These are phyloP conservation scores for Trichoderma sp. DNA, from an alignment of 2,329 filamentous ascomycete genomes.

Conservation along the genomic window DNA sequence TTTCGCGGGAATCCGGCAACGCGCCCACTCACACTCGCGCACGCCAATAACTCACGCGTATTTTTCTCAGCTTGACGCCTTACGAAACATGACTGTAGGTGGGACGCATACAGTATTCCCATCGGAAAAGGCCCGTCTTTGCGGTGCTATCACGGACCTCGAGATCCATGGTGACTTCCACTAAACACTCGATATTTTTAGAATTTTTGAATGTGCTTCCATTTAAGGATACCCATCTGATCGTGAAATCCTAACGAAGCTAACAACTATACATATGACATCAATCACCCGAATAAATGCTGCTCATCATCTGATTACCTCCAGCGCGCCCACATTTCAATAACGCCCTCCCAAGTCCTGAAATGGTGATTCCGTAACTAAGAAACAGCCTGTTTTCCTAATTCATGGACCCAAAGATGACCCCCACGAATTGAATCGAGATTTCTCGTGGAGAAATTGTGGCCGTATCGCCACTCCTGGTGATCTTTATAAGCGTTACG, in stretches of 20 bases:
- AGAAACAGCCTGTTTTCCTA: not conserved
- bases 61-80: not conserved
- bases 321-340: not conserved
- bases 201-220: not conserved
- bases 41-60: not conserved
- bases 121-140: not conserved
- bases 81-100: not conserved
- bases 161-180: not conserved
- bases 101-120: not conserved
- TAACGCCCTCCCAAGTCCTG: not conserved
- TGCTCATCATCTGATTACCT: not conserved
- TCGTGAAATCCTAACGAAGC: not conserved
- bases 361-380: not conserved
- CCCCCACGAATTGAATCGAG: not conserved
- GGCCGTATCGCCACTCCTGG: not conserved
- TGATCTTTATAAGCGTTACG: not conserved
- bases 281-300: not conserved
- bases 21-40: not conserved
- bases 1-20: not conserved
- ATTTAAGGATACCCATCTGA: not conserved
- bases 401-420: not conserved
- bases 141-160: not conserved
- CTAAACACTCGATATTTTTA: not conserved
- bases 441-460: not conserved
- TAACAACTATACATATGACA: not conserved